Percentiles rank a stretch among this genome's conserved stretches.
Conservation (phyloP, 345 rosid genomes). For the Barbarea vulgaris region DNA sequence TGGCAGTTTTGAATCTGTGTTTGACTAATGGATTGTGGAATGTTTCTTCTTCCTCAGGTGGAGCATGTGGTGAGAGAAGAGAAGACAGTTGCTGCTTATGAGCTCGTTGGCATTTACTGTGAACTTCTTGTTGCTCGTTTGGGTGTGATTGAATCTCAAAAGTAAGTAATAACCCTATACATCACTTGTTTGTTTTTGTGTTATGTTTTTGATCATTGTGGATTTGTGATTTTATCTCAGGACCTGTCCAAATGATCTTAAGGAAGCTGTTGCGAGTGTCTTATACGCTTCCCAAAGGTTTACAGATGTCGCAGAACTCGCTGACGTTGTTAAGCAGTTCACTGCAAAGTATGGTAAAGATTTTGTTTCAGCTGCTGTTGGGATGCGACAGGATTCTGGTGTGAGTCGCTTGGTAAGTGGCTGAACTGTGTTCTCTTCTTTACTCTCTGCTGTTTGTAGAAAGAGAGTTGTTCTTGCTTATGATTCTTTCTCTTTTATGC, state of each 20-base stretch:
- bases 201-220: constrained; percentile 6
- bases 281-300: constrained; percentile 82
- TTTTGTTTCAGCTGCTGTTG: constrained; percentile 71
- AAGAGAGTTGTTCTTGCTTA: constrained; percentile 8
- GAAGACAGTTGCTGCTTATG: constrained; percentile 85
- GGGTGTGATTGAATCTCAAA: constrained; percentile 81
- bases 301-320: constrained; percentile 73
- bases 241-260: constrained; percentile 78
- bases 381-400: constrained; percentile 80
- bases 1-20: not conserved
- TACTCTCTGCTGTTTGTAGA: not conserved
- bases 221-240: constrained; percentile 40
- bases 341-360: constrained; percentile 90
- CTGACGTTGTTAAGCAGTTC: constrained; percentile 72
- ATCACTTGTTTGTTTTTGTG: not conserved
- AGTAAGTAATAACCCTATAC: constrained; percentile 48
- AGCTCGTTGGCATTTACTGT: constrained; percentile 75
- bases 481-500: constrained; percentile 12
- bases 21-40: not conserved
- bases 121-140: constrained; percentile 75
- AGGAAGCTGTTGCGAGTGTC: constrained; percentile 70
- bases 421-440: not conserved
- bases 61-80: constrained; percentile 94
- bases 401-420: constrained; percentile 78
- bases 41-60: constrained; percentile 51